Percentiles rank a stretch among this genome's conserved stretches.
These are phyloP conservation scores for Citrus unshiu DNA, from an alignment of 345 rosid species.

Conservation along the genomic window DNA sequence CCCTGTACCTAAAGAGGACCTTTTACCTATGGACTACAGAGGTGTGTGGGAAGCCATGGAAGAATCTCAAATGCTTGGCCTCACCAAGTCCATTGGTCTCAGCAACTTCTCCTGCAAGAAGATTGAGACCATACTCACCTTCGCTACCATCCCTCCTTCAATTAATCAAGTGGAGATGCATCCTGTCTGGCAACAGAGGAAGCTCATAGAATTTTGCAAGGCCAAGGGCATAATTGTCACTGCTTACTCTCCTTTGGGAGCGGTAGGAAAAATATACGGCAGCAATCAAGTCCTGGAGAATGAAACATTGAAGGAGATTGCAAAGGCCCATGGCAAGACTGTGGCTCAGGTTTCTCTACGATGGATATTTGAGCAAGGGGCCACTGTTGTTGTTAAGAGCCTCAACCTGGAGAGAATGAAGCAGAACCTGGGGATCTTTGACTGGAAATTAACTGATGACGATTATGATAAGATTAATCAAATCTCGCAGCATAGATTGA, in stretches of 20 bases:
- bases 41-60: conserved; percentile 22
- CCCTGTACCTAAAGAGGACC: not conserved
- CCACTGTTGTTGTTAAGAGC: not conserved
- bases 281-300: conserved; percentile 18
- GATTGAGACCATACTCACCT: not conserved
- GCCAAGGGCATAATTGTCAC: not conserved
- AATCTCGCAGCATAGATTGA: not conserved
- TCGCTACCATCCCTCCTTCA: conserved; percentile 7
- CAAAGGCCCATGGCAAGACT: not conserved
- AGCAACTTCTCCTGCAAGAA: conserved; percentile 19
- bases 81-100: conserved; percentile 12
- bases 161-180: conserved; percentile 23
- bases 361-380: conserved; percentile 21
- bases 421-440: conserved; percentile 13
- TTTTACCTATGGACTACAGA: conserved; percentile 13
- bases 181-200: conserved; percentile 21
- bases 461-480: not conserved
- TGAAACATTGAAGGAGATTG: conserved; percentile 9
- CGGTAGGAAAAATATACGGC: conserved; percentile 1
- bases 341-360: no score
- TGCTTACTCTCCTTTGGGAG: conserved; percentile 20
- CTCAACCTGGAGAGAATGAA: conserved; percentile 8
- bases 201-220: conserved; percentile 7
- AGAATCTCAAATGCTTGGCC: conserved; percentile 13
- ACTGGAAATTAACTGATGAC: conserved; percentile 7